phyloP scores from a whole-genome alignment of 1,139 yeast genomes.

The Meyerozyma smithsonii region DNA sequence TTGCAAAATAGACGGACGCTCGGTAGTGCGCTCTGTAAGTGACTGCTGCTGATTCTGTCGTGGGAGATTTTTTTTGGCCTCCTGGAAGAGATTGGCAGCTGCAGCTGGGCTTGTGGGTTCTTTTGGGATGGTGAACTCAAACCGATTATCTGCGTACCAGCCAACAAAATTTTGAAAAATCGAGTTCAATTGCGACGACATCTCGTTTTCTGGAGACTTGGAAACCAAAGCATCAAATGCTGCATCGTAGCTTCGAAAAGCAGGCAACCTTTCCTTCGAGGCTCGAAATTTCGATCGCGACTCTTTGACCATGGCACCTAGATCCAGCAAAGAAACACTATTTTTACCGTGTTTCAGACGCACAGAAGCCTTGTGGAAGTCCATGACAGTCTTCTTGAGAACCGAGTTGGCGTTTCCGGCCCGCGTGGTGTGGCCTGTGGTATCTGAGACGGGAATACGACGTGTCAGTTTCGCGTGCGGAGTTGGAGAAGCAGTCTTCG shows the following conservation, averaged over 20 bases:
- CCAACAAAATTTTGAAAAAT: neutral
- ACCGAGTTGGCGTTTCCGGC: neutral
- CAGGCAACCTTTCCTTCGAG: neutral
- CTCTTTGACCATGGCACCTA: constrained; percentile 3
- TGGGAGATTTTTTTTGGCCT: no score
- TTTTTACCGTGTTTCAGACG: constrained; percentile 4
- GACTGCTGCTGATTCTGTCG: no score
- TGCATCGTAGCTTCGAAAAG: neutral
- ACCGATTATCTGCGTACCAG: constrained; percentile 2
- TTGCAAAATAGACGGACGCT: neutral
- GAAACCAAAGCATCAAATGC: neutral
- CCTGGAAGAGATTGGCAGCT: no score
- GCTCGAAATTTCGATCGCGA: neutral
- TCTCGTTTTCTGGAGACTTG: neutral
- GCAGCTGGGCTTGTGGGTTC: no score
- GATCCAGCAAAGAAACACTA: constrained; percentile 11
- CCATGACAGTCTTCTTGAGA: neutral
- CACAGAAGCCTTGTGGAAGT: neutral
- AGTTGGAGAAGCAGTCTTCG: neutral
- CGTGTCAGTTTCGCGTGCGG: neutral
- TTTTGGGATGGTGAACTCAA: no score
- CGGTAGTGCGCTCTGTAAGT: neutral
- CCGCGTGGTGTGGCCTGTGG: neutral
- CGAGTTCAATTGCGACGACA: neutral
- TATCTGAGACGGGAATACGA: neutral